Base-by-base conservation (phyloP, 2,329 filamentous ascomycete genomes). In the Sclerotinia trifoliorum region DNA sequence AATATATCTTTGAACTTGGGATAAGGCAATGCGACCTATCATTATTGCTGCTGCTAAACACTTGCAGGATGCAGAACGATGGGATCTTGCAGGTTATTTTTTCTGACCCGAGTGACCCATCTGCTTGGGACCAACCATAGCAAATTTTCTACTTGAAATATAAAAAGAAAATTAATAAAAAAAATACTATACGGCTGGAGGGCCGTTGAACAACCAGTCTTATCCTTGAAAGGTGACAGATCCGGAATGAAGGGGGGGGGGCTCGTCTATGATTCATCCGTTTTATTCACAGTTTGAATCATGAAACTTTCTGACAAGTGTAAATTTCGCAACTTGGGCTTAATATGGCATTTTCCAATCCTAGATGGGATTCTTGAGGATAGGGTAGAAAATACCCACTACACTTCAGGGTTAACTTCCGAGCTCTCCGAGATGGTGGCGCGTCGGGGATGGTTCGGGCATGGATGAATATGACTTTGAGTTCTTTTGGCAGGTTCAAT, bases 41-140 rank as follows among this genome's bases (percentile, higher is more conserved):
- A 63, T 46, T 46, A 39, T 35, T 54, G 48, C 62, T 29, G 42
- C 42, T 64, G 44, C 13, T 55, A 21, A 42, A 62, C 60, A 62
- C 65, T 62, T 55, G 65, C 65, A 63, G 51, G 26, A 61, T 62
- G 65, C 60, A 63, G 60, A 39, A 63, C 46, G 32, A 63, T 67
- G 65, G 65, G 48, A 67, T 54, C 57, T 44, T 63, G 65, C 65
- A 67, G 57, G 39, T 35, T 55, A 46, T 66, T 26, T 24, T 0
- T 0, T 35, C 32, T 60, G 64, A 6, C 26, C 39, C 58, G 57
- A 67, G 46, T 63, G 65, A 67, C 65, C 65, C 65, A 62, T 55
- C 57, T 67, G 26, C 65, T 48, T 54, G 65, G 65, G 65, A 67
- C 65, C 65, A 54, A 66, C 52, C 52, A 67, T 55, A 63, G 39